Evolutionary conservation across 192 early-diverging fungal species (phyloP).

Genomic region (Backusella mclennaniae): DNA sequence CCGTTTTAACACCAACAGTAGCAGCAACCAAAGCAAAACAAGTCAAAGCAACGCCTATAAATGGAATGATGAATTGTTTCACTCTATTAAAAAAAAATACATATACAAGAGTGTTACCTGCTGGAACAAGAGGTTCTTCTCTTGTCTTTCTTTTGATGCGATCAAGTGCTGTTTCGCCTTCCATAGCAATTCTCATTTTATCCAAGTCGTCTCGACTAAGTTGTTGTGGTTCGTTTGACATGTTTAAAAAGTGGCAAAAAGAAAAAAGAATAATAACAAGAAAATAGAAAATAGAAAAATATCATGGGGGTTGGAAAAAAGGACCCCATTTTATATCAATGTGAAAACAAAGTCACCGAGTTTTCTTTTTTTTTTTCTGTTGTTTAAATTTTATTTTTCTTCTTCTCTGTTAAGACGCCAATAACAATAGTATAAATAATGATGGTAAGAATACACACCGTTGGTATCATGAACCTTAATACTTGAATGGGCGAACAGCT

Average conservation of each 20-base stretch:
- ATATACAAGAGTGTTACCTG: conserved; percentile 12
- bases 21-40: conserved; percentile 40
- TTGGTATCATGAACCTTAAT: conserved; percentile 31
- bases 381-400: conserved; percentile 10
- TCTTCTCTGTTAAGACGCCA: conserved; percentile 23
- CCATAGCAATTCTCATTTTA: conserved; percentile 23
- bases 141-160: conserved; percentile 32
- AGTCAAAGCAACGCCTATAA: conserved; percentile 37
- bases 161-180: conserved; percentile 28
- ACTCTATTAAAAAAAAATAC: no score
- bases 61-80: background rate
- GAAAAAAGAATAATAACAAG: conserved; percentile 1
- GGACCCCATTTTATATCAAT: background rate
- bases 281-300: background rate
- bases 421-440: conserved; percentile 35
- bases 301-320: no score
- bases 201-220: conserved; percentile 25
- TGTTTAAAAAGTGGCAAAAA: background rate
- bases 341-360: background rate
- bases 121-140: conserved; percentile 41
- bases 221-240: conserved; percentile 9
- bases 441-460: conserved; percentile 33
- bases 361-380: background rate
- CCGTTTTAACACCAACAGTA: conserved; percentile 34
- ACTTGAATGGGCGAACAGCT: conserved; percentile 38